Conservation (phyloP, 306 rosid species). For the Senna tora region DNA sequence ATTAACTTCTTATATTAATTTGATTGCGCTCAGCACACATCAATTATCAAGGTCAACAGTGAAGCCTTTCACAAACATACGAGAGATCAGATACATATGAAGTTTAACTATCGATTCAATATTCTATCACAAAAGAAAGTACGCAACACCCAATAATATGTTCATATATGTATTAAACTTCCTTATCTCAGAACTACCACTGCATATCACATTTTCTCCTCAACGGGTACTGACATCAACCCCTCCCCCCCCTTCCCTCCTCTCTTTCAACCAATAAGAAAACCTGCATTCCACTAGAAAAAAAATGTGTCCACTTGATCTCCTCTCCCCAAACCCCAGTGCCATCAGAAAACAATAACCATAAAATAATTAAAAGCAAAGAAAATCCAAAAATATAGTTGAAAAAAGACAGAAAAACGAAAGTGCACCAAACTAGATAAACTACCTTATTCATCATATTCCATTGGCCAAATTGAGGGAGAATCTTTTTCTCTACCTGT, state of each 20-base stretch:
- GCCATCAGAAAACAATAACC: no score
- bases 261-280: no score
- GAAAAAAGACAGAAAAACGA: not conserved
- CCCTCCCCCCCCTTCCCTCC: no score
- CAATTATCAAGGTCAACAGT: not conserved
- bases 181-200: not conserved
- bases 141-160: not conserved
- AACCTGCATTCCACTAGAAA: not conserved
- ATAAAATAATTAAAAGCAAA: not conserved
- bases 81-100: not conserved
- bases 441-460: constrained; percentile 96
- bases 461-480: constrained; percentile 99
- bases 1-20: no score
- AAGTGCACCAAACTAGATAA: not conserved
- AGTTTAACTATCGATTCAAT: not conserved
- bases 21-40: no score
- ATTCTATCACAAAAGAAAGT: no score
- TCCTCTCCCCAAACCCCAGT: not conserved
- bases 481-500: constrained; percentile 89
- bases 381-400: not conserved
- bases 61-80: no score
- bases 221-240: not conserved
- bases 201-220: not conserved
- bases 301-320: not conserved
- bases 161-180: not conserved